These are phyloP conservation scores for Heracleum sosnowskyi DNA, from an alignment of 129 eudicot genomes.

Conservation along the genomic window DNA sequence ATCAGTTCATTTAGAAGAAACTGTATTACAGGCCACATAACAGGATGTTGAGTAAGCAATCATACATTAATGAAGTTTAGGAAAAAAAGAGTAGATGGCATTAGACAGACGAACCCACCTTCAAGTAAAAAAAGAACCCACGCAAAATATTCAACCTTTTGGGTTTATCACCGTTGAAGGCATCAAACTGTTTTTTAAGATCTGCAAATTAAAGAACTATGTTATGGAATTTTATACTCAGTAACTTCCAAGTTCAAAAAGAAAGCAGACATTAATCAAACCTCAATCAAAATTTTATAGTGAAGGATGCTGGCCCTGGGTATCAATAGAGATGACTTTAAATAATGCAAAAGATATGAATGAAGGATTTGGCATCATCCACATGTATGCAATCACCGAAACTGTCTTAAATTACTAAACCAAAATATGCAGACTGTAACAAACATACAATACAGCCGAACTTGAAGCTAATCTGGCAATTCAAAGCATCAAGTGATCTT, in stretches of 20 bases:
- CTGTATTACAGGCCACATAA: neutral
- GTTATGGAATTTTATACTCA: neutral
- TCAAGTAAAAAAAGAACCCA: constrained; percentile 6
- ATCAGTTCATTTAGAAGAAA: neutral
- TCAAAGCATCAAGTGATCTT: neutral
- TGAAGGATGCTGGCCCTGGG: neutral
- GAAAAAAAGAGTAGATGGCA: neutral
- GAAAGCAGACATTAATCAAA: neutral
- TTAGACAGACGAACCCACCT: constrained; percentile 3
- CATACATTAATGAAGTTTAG: neutral
- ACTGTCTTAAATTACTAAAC: neutral
- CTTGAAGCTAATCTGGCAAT: neutral
- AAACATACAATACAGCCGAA: neutral
- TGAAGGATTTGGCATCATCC: neutral
- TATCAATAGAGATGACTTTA: neutral
- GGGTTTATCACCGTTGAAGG: neutral
- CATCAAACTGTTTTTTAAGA: neutral
- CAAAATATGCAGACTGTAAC: neutral
- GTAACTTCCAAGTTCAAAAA: neutral
- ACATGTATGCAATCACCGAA: neutral
- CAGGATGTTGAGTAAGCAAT: neutral
- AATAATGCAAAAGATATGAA: neutral
- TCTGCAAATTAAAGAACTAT: neutral
- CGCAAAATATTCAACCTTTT: constrained; percentile 7
- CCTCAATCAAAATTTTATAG: neutral